These are phyloP conservation scores for Monosporascus ibericus DNA, from an alignment of 2,329 filamentous ascomycete genomes.

Conservation along the genomic window DNA sequence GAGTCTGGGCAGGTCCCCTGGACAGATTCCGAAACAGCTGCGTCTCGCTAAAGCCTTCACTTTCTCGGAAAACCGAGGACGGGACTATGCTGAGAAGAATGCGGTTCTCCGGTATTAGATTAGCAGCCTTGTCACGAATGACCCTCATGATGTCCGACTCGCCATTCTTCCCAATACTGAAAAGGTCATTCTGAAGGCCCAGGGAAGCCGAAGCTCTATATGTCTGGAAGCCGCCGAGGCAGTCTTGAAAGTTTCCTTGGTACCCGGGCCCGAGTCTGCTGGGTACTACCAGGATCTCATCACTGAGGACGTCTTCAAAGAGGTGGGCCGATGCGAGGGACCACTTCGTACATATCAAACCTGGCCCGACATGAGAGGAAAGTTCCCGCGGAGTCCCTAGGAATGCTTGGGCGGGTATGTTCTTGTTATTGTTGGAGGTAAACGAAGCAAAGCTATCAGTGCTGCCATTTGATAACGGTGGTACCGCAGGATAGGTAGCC, in stretches of 20 bases:
- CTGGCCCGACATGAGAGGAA: slow-evolving; percentile 66
- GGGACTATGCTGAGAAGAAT: slow-evolving; percentile 81
- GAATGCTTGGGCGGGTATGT: slow-evolving; percentile 79
- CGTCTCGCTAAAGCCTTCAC: slow-evolving; percentile 72
- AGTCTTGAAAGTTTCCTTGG: slow-evolving; percentile 94
- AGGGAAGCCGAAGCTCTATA: slow-evolving; percentile 89
- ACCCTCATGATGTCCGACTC: slow-evolving; percentile 86
- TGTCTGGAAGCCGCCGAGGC: slow-evolving; percentile 90
- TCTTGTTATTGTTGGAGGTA: slow-evolving; percentile 49
- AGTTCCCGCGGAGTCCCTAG: slow-evolving; percentile 88
- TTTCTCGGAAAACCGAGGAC: slow-evolving; percentile 71
- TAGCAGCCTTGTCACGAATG: slow-evolving; percentile 78
- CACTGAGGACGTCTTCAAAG: slow-evolving; percentile 80
- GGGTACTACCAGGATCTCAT: slow-evolving; percentile 87
- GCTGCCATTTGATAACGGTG: slow-evolving; percentile 56
- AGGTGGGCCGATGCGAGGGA: slow-evolving; percentile 86
- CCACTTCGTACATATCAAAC: slow-evolving; percentile 72
- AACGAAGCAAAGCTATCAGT: slow-evolving; percentile 67
- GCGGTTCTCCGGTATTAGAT: slow-evolving; percentile 72
- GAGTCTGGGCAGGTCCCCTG: slow-evolving; percentile 59
- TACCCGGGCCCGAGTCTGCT: slow-evolving; percentile 86
- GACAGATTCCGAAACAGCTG: slow-evolving; percentile 73
- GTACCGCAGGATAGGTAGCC: slow-evolving; percentile 76
- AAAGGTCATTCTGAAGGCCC: slow-evolving; percentile 83
- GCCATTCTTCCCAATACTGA: slow-evolving; percentile 85